Percentiles rank a stretch among this genome's conserved stretches.
These are phyloP conservation scores for Chaetomium fimeti DNA, from an alignment of 495 filamentous ascomycete genomes.

Conservation along the genomic window DNA sequence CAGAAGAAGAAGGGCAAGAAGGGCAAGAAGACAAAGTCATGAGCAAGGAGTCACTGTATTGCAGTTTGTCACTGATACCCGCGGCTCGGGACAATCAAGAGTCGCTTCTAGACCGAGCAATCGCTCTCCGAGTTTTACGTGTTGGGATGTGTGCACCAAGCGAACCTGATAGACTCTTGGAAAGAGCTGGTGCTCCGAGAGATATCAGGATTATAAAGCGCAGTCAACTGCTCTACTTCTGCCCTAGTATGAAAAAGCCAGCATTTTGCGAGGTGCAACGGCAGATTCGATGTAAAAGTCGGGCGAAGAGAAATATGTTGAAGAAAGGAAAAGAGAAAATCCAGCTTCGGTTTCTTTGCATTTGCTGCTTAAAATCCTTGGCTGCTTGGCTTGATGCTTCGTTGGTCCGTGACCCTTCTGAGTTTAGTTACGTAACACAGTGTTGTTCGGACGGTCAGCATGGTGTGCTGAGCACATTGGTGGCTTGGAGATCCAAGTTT, in stretches of 20 bases:
- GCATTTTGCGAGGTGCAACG: constrained; percentile 20
- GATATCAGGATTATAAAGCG: constrained; percentile 42
- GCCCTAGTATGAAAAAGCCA: constrained; percentile 31
- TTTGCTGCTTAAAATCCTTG: constrained; percentile 5
- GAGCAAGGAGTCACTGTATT: constrained; percentile 20
- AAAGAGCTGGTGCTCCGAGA: constrained; percentile 23
- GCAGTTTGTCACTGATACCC: constrained; percentile 21
- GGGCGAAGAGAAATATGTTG: constrained; percentile 21
- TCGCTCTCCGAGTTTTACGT: neutral
- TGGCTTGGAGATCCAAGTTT: neutral
- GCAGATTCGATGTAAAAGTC: constrained; percentile 18
- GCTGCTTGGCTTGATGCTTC: neutral
- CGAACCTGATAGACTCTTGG: constrained; percentile 38
- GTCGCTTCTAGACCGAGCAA: neutral
- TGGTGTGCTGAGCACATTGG: neutral
- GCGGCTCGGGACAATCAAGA: constrained; percentile 1
- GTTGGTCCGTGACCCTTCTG: neutral
- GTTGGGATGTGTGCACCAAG: constrained; percentile 40
- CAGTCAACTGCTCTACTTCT: constrained; percentile 37
- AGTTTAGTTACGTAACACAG: constrained; percentile 6
- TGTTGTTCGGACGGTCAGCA: neutral
- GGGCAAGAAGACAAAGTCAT: constrained; percentile 40
- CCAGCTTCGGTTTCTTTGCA: constrained; percentile 2
- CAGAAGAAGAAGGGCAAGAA: constrained; percentile 35
- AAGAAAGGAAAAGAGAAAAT: constrained; percentile 31